A percentile compares a stretch with the other conserved stretches of the same genome.
Conservation (phyloP, 1,139 yeast genomes). For the Blastobotrys illinoisensis region DNA sequence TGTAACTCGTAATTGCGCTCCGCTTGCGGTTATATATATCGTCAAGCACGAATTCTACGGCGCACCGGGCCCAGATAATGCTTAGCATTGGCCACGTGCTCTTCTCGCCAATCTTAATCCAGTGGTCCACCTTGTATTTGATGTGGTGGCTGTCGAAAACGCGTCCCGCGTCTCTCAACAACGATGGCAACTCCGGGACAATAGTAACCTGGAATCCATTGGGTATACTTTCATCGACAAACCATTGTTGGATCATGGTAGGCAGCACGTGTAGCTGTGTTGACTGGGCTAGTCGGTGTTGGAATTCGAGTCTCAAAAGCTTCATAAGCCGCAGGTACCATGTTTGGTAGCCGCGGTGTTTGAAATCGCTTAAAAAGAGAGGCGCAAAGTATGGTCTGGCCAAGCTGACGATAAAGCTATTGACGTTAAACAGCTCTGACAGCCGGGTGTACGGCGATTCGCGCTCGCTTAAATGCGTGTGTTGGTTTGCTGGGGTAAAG, state of each 20-base stretch:
- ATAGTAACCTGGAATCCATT: constrained; percentile 77
- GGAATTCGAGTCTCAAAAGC: constrained; percentile 59
- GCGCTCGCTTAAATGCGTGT: constrained; percentile 31
- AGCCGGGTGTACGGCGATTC: constrained; percentile 78
- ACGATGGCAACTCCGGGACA: constrained; percentile 72
- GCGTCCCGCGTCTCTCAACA: constrained; percentile 62
- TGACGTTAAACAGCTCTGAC: constrained; percentile 89
- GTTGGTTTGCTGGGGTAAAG: constrained; percentile 46
- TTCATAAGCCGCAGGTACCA: constrained; percentile 42
- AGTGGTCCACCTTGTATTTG: constrained; percentile 69
- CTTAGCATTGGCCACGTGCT: constrained; percentile 94
- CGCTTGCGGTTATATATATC: constrained; percentile 50
- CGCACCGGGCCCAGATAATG: constrained; percentile 78
- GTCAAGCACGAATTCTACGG: constrained; percentile 84
- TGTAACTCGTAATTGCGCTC: background rate
- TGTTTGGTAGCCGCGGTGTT: constrained; percentile 51
- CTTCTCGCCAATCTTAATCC: constrained; percentile 87
- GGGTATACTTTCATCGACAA: constrained; percentile 85
- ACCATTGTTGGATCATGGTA: constrained; percentile 62
- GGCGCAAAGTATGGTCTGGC: constrained; percentile 95
- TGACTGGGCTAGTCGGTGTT: constrained; percentile 75
- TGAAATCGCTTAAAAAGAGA: constrained; percentile 71
- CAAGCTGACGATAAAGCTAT: constrained; percentile 81
- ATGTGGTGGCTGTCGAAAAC: constrained; percentile 69
- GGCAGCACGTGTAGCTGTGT: constrained; percentile 75